A percentile compares a stretch with the other conserved stretches of the same genome.
These are phyloP conservation scores for Talaromyces sp. DNA, from an alignment of 2,329 filamentous ascomycete species.

Conservation along the genomic window DNA sequence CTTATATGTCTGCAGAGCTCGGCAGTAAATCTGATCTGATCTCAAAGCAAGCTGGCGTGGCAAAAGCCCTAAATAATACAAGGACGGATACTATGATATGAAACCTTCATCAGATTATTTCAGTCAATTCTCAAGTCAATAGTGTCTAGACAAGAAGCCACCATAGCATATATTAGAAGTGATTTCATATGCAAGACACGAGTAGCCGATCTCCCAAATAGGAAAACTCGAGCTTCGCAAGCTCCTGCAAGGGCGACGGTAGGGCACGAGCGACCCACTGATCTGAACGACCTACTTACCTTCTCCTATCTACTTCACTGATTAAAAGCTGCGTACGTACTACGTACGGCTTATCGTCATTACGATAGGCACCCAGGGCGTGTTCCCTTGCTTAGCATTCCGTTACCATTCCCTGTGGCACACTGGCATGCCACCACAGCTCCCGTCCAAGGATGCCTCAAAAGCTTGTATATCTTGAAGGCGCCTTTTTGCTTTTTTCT, in stretches of 20 bases:
- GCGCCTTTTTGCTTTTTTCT: not conserved
- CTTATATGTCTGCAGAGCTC: not conserved
- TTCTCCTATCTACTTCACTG: not conserved
- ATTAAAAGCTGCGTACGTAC: not conserved
- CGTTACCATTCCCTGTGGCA: slow-evolving; percentile 13
- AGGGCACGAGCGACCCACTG: not conserved
- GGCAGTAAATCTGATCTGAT: not conserved
- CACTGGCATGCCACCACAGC: slow-evolving; percentile 1
- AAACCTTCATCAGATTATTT: not conserved
- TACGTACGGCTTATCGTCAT: not conserved
- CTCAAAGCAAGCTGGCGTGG: not conserved
- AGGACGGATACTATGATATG: not conserved
- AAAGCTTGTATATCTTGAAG: slow-evolving; percentile 7
- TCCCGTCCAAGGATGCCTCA: not conserved
- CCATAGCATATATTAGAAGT: not conserved
- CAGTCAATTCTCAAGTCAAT: not conserved
- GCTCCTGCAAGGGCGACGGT: slow-evolving; percentile 12
- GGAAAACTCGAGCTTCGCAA: slow-evolving; percentile 11
- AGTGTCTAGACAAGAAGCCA: not conserved
- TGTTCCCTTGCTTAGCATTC: slow-evolving; percentile 18
- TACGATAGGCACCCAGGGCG: not conserved
- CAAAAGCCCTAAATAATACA: not conserved
- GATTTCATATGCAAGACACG: slow-evolving; percentile 3
- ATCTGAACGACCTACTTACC: not conserved
- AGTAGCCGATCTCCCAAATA: slow-evolving; percentile 1